Evolutionary conservation across 1,139 yeast genomes (phyloP).

Genomic region (Geotrichum armillariae): DNA sequence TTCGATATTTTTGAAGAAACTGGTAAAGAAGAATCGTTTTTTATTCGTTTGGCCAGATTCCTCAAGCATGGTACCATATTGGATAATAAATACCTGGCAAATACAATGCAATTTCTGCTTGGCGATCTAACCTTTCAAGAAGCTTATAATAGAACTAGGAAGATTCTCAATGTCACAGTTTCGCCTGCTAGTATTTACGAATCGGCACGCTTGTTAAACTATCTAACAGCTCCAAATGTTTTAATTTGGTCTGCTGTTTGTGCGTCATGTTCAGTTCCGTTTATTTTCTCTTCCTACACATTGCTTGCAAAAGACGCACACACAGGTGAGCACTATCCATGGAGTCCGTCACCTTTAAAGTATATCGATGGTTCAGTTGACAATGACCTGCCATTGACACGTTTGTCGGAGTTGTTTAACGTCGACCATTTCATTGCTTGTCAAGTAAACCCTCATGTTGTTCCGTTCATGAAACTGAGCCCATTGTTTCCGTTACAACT

Average conservation of each 20-base stretch:
- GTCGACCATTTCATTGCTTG: conserved; percentile 96
- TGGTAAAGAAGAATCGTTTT: conserved; percentile 48
- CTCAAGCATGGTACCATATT: conserved; percentile 85
- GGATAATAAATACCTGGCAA: conserved; percentile 69
- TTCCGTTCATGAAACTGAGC: conserved; percentile 62
- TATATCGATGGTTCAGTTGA: conserved; percentile 97
- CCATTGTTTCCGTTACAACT: background rate
- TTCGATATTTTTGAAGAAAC: conserved; percentile 72
- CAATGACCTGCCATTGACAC: conserved; percentile 85
- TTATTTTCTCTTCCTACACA: conserved; percentile 83
- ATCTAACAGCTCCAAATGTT: conserved; percentile 93
- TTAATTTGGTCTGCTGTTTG: conserved; percentile 94
- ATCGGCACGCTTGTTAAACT: conserved; percentile 79
- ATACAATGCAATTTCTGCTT: conserved; percentile 74
- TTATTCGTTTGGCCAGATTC: conserved; percentile 58
- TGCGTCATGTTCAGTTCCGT: conserved; percentile 94
- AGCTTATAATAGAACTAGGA: conserved; percentile 82
- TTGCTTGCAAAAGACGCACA: conserved; percentile 78
- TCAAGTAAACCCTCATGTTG: conserved; percentile 95
- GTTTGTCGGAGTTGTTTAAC: conserved; percentile 92
- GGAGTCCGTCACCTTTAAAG: conserved; percentile 82
- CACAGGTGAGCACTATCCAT: conserved; percentile 64
- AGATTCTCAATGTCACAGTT: conserved; percentile 82
- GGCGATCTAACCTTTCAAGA: conserved; percentile 95
- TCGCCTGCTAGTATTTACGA: conserved; percentile 62